Base-by-base conservation (phyloP, 805 yeast genomes). In the Ogataea pignaliae region DNA sequence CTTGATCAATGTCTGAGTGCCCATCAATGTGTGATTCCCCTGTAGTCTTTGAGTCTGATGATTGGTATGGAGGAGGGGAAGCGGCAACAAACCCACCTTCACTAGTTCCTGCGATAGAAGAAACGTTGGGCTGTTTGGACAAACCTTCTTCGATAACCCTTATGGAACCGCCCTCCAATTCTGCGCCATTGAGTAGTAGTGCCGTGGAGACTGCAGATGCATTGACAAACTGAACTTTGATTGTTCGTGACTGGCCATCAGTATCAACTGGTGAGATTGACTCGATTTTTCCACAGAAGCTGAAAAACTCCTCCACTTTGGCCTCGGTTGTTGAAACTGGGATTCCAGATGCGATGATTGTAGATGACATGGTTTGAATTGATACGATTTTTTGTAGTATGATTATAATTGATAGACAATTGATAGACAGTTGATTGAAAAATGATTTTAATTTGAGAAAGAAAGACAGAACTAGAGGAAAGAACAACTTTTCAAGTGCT, bases 191-290 rank as follows among this genome's bases (percentile, higher is more conserved):
- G 43, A 85, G 68, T 42, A 85, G 68, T 12, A 83, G 60, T 0
- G 95, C 93, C 11, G 91, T 85, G 30, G 78, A 71, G 36, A 83
- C 74, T 2, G 93, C 95, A 46, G 75, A 72, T 6, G 75, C 64
- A 48, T 71, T 71, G 41, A 69, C 76, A 61, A 85, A 85, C 37
- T 57, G 68, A 31, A 85, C 78, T 45, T 68, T 68, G 45, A 72
- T 78, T 10, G 69, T 50, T 45, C 68, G 66, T n/a, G 64, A 16
- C 44, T 57, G 56, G 16, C 56, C 64, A n/a, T 64, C 15, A 46
- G 57, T 65, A 29, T 66, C 54, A 21, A 54, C 36, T 13, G 61
- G 59, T 34, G 60, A 58, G 52, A 72, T 61, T 4, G 64, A 47
- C 43, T 66, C 61, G 44, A 76, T 65, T 42, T 70, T 73, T 14